Evolutionary conservation across 2,329 filamentous ascomycete genomes (phyloP), one percentile per base, ranked within the genome.

Genomic region (Westerdykella aurantiaca): DNA sequence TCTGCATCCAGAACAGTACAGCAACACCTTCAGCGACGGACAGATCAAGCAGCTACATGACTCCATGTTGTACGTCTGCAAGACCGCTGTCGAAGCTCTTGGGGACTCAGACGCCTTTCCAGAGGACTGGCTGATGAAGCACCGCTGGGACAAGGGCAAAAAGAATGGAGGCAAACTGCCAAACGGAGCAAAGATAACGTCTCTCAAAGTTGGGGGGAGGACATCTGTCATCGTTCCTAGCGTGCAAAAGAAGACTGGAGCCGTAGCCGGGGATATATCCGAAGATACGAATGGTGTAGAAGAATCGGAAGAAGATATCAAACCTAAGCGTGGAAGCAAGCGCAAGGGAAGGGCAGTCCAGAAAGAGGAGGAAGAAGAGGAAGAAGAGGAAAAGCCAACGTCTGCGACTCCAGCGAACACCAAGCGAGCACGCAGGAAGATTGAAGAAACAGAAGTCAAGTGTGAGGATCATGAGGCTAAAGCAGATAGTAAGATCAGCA

Each of bases 1-100:
- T 39, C 77, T 97, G 13, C 91, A 98, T 54, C 93, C 93, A 0
- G 91, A 96, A 64, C 88, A 95, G 63, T 94, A 94, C 69, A 88
- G 85, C 68, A 83, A 96, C 58, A 86, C 86, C 0, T 85, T 97
- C 53, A 75, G 66, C 49, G 80, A 86, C 25, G 76, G 71, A 0
- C 84, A 96, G 64, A 80, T 94, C 49, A 76, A 79, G 51, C 75
- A 73, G 33, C 73, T 98, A 2, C 83, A 93, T 64, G 73, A 81
- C 7, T 78, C 83, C 0, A 82, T 96, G 35, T 76, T 85, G 46
- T 81, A 86, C 49, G 84, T 98, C 7, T 95, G 88, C 63, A 78
- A 83, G 46, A 85, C 81, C 0, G 87, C 91, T 0, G 82, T 91
- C 16, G 86, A 86, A 39, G 74, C 82, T 21, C 76, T 95, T 5